A percentile compares a stretch with the other conserved stretches of the same genome.
Evolutionary conservation across 75 land plant genomes (phyloP).

Genomic region (Larix kaempferi): DNA sequence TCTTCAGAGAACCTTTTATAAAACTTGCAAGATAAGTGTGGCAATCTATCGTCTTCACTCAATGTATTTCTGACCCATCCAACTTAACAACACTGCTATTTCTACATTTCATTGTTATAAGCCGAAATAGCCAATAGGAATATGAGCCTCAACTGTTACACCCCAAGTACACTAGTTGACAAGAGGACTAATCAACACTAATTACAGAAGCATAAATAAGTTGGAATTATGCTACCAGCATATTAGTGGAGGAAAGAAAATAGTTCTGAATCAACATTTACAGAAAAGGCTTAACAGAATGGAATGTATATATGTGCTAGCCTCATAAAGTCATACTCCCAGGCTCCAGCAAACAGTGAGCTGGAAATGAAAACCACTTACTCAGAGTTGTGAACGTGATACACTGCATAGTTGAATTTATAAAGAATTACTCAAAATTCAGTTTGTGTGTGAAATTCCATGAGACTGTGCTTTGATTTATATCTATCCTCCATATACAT

Average conservation of each 20-base stretch:
- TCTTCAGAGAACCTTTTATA: background rate
- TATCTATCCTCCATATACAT: background rate
- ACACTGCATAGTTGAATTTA: background rate
- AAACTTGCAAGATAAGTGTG: background rate
- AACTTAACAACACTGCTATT: background rate
- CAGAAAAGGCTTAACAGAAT: background rate
- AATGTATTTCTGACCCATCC: background rate
- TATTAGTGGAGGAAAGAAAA: background rate
- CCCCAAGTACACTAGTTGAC: background rate
- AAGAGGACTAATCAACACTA: background rate
- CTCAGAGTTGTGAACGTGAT: background rate
- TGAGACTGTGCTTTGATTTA: background rate
- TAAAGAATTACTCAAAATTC: background rate
- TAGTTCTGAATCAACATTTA: background rate
- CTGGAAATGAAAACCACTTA: background rate
- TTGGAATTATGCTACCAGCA: background rate
- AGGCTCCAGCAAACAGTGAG: background rate
- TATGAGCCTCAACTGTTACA: background rate
- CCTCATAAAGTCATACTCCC: background rate
- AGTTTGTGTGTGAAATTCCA: background rate
- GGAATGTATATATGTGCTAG: background rate
- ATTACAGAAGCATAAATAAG: background rate
- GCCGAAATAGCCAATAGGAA: background rate
- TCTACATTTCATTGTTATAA: background rate
- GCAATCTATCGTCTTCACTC: background rate